Evolutionary conservation across 768 basidiomycete genomes (phyloP).

Genomic region (Coprinellus micaceus): DNA sequence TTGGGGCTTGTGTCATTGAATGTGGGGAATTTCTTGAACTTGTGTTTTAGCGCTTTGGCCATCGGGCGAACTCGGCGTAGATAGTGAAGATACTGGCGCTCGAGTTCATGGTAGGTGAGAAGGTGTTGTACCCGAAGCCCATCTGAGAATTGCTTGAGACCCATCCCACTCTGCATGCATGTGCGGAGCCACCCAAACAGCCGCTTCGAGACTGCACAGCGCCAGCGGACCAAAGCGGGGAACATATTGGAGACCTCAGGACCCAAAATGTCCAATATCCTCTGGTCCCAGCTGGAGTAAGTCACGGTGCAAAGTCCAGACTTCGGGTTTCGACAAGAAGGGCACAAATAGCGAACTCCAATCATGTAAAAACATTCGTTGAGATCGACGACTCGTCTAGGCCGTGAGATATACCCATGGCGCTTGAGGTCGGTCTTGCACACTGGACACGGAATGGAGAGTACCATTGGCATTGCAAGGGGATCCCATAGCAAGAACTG

Average conservation of each 20-base stretch:
- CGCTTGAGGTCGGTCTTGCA: neutral
- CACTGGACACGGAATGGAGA: conserved; percentile 9
- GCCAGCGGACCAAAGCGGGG: neutral
- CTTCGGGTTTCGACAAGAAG: neutral
- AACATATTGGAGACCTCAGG: neutral
- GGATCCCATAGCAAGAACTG: conserved; percentile 14
- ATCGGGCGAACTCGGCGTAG: neutral
- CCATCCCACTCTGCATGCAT: neutral
- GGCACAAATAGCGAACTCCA: conserved; percentile 1
- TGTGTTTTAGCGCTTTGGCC: neutral
- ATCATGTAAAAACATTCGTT: neutral
- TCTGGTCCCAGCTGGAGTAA: conserved; percentile 2
- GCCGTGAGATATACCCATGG: neutral
- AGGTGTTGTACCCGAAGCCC: neutral
- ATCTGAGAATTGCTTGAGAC: neutral
- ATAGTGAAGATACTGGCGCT: neutral
- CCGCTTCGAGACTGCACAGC: neutral
- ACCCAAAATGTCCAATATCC: neutral
- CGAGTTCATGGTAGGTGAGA: neutral
- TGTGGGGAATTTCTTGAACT: conserved; percentile 14
- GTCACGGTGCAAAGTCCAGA: neutral
- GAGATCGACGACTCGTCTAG: neutral
- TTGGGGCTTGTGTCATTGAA: conserved; percentile 13
- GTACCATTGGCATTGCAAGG: neutral
- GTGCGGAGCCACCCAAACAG: neutral